Evolutionary conservation across 2,329 filamentous ascomycete genomes (phyloP).

Genomic region (Clarireedia homoeocarpa): DNA sequence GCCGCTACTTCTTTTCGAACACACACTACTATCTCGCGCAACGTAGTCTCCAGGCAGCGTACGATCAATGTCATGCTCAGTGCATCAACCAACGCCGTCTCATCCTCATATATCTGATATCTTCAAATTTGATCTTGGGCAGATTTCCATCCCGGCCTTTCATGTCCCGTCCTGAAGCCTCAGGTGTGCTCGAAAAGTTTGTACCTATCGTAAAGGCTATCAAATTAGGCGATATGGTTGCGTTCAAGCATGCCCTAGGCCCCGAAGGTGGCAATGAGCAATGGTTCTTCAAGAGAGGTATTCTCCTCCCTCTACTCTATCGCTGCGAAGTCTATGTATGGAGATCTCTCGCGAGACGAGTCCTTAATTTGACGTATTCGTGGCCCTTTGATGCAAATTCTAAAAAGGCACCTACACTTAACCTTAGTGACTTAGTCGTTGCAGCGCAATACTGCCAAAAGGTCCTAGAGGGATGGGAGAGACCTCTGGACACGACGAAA

Average conservation of each 20-base stretch:
- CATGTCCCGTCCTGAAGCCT: conserved; percentile 63
- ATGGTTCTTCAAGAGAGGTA: conserved; percentile 70
- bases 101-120: conserved; percentile 78
- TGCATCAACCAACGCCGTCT: conserved; percentile 67
- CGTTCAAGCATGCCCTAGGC: conserved; percentile 63
- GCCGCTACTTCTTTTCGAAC: conserved; percentile 80
- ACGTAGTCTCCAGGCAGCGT: conserved; percentile 69
- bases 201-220: conserved; percentile 66
- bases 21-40: conserved; percentile 74
- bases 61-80: conserved; percentile 67
- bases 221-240: conserved; percentile 62
- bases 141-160: conserved; percentile 66
- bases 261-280: conserved; percentile 44
- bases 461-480: conserved; percentile 49
- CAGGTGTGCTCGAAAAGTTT: conserved; percentile 58
- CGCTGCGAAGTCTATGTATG: conserved; percentile 76
- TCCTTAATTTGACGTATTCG: conserved; percentile 72
- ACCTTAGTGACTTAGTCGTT: conserved; percentile 59
- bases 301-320: conserved; percentile 68
- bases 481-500: conserved; percentile 24
- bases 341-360: conserved; percentile 70
- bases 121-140: conserved; percentile 76
- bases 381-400: conserved; percentile 49
- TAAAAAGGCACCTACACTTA: conserved; percentile 64
- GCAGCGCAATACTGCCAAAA: conserved; percentile 60